A percentile compares a stretch with the other conserved stretches of the same genome.
Evolutionary conservation across 345 rosid genomes (phyloP).

Genomic region (Bruguiera sexangula): DNA sequence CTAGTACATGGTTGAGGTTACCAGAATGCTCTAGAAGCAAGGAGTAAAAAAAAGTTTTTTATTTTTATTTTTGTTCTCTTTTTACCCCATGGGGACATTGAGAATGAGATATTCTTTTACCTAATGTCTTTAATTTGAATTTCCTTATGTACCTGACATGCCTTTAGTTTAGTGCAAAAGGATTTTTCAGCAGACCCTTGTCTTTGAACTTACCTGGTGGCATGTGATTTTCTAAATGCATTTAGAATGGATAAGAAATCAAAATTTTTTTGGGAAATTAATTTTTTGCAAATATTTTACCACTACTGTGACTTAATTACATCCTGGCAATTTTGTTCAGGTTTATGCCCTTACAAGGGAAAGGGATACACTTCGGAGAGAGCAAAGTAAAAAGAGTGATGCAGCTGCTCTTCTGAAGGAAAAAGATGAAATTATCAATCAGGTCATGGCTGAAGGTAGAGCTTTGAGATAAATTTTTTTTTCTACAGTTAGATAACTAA

Average conservation of each 20-base stretch:
- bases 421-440: slow-evolving; percentile 96
- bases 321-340: slow-evolving; percentile 36
- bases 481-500: neutral
- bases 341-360: slow-evolving; percentile 95
- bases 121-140: no score
- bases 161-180: no score
- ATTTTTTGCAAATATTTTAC: neutral
- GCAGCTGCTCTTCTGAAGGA: slow-evolving; percentile 98
- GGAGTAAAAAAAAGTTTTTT: no score
- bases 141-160: no score
- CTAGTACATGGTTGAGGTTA: no score
- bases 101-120: no score
- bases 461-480: slow-evolving; percentile 18
- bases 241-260: neutral
- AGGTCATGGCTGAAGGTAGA: slow-evolving; percentile 99
- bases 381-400: slow-evolving; percentile 89
- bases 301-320: neutral
- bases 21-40: no score
- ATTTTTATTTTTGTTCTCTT: no score
- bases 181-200: no score
- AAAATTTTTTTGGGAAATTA: neutral
- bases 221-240: neutral
- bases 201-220: no score
- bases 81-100: no score
- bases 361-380: slow-evolving; percentile 96